Evolutionary conservation across 805 yeast genomes (phyloP), one percentile per base, ranked within the genome.

Genomic region (Cyberlindnera euphorbiiphila): DNA sequence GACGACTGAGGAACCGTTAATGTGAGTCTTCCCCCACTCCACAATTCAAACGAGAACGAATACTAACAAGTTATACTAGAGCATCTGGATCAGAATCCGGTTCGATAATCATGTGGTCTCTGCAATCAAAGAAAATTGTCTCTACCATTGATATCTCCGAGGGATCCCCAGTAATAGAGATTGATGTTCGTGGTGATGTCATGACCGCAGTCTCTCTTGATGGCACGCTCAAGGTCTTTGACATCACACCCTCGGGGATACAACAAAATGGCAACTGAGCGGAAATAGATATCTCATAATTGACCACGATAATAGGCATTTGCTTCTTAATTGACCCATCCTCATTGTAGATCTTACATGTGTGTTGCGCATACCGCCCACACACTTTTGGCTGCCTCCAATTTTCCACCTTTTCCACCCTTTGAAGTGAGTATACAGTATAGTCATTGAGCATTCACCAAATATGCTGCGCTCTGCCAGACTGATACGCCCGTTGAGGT

Each of bases 21-120:
- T 80, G 39, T 40, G 24, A 40, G 44, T 40, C 11, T 12, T 12
- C 32, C 7, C 9, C n/a, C 14, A 6, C 5, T 22, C 13, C 29
- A 18, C 12, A 18, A 9, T 4, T 15, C 17, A 11, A 15, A 21
- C 12, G 6, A 14, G 24, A n/a, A 11, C n/a, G n/a, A 11, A 16
- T 25, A 36, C 32, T 29, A 30, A 36, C 34, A 19, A 18, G 6
- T 14, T n/a, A 4, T 10, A 9, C 15, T 29, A 41, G 41, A 4
- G 75, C 67, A 4, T 77, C 86, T 0, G 89, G 89, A 0, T 69
- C 81, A 28, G 86, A 81, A 31, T 41, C 48, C 10, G 74, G 76
- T 2, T 66, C 72, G 1, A 54, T 81, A 0, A 51, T 75, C 11
- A 57, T 83, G 10, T 84, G 89, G 91, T 78, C 81, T 50, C 64